Base-by-base conservation (phyloP, 306 rosid species). In the Sicyos edulis region DNA sequence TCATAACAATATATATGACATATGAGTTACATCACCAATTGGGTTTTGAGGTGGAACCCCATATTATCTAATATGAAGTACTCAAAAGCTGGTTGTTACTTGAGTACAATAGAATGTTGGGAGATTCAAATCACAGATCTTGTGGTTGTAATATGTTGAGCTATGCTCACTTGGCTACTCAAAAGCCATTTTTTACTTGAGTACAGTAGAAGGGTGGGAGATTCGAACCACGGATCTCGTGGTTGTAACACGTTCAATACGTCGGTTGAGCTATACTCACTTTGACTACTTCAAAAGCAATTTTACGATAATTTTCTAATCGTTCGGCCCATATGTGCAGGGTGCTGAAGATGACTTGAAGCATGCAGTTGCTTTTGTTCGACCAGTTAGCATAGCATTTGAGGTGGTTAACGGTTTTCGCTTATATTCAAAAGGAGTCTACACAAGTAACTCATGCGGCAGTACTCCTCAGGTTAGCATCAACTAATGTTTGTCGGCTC, bases 321-420 rank as follows among this genome's bases (percentile, higher is more conserved):
- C 51, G 71, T 21, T 42, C 0, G 58, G 37, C 2, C 5, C 32
- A 34, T 37, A 40, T 47, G n/a, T 80, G 73, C 86, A 93, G 99
- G 96, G 92, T 70, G 95, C 90, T 74, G 99, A 93, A 82, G 85
- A 89, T 81, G 97, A 87, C 71, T 73, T 95, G 78, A 91, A 91
- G 88, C 87, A 91, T 71, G 99, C 99, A 3, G 88, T 95, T 82
- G 99, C 88, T 64, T 67, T 87, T 69, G 89, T 72, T 75, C 82
- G 95, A 76, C 99, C 99, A 15, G 99, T 95, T 77, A 95, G 97
- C 78, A 85, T 95, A 62, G 97, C 99, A 61, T 95, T 89, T 81
- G 47, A 95, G 80, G 97, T 83, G 68, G 86, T 82, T 55, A 4
- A 0, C 0, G 73, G 45, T 67, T 95, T 95, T 81, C 82, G 81